These are phyloP conservation scores for Tuber brumale DNA, from an alignment of 495 filamentous ascomycete species.

Conservation along the genomic window DNA sequence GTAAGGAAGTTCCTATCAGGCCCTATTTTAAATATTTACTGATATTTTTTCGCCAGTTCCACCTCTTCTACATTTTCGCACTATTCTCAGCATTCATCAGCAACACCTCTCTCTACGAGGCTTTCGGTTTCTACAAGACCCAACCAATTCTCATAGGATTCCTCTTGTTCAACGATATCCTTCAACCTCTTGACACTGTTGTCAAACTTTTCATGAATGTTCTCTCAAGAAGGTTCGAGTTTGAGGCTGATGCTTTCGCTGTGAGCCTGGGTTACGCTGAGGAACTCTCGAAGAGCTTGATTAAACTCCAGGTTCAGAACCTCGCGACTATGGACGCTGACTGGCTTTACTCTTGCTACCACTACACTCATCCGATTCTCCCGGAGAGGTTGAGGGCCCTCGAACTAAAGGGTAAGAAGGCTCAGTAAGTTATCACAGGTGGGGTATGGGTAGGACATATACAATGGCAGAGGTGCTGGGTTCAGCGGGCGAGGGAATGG, in stretches of 20 bases:
- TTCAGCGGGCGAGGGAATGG: background rate
- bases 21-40: conserved; percentile 21
- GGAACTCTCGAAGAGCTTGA: conserved; percentile 75
- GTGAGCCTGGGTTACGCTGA: conserved; percentile 74
- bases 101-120: conserved; percentile 80
- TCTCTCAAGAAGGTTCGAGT: conserved; percentile 86
- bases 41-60: conserved; percentile 52
- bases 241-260: conserved; percentile 90
- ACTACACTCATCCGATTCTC: conserved; percentile 95
- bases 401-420: conserved; percentile 65
- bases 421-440: conserved; percentile 11
- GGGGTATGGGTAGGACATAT: background rate
- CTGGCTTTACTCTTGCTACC: conserved; percentile 94
- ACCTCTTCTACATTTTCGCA: conserved; percentile 93
- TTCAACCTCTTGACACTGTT: conserved; percentile 83
- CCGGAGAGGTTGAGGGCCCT: conserved; percentile 86
- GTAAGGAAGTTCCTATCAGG: conserved; percentile 47
- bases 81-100: conserved; percentile 96
- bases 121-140: conserved; percentile 80
- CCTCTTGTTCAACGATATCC: conserved; percentile 88
- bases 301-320: conserved; percentile 98
- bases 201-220: conserved; percentile 95
- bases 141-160: conserved; percentile 94
- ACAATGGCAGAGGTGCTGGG: background rate
- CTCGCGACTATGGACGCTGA: conserved; percentile 98